These are phyloP conservation scores for Trametes villosa DNA, from an alignment of 768 basidiomycete genomes.

Conservation along the genomic window DNA sequence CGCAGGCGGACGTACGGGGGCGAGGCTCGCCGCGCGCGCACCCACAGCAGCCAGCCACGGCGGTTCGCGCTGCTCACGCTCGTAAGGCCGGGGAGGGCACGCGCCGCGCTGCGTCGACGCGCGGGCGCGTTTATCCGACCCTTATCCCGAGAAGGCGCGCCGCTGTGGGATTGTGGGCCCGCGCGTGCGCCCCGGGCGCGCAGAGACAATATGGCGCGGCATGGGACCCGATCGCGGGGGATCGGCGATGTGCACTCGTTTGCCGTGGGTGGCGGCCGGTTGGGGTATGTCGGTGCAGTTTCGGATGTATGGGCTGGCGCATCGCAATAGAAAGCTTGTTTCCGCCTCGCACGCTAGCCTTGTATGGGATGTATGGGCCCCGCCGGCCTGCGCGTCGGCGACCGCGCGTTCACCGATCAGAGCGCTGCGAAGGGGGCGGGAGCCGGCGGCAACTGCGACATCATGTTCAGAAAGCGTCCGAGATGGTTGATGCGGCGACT, in stretches of 20 bases:
- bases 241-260: slow-evolving; percentile 20
- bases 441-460: not conserved
- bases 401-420: not conserved
- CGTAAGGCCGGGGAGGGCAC: not conserved
- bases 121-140: slow-evolving; percentile 17
- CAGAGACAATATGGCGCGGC: slow-evolving; percentile 2
- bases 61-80: not conserved
- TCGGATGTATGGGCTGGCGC: slow-evolving; percentile 17
- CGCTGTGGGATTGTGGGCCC: slow-evolving; percentile 17
- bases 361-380: slow-evolving; percentile 13
- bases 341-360: slow-evolving; percentile 21
- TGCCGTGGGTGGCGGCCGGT: slow-evolving; percentile 20
- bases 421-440: not conserved
- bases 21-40: not conserved
- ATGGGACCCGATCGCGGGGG: slow-evolving; percentile 15
- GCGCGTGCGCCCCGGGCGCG: slow-evolving; percentile 1
- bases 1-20: not conserved
- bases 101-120: not conserved
- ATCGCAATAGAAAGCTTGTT: slow-evolving; percentile 26
- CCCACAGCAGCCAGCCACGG: not conserved
- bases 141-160: slow-evolving; percentile 13
- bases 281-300: slow-evolving; percentile 25
- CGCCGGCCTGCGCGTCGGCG: slow-evolving; percentile 4
- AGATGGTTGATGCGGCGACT: slow-evolving; percentile 5
- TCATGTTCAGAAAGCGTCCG: slow-evolving; percentile 1